phyloP scores from a whole-genome alignment of 306 rosid species.

The Morella rubra region DNA sequence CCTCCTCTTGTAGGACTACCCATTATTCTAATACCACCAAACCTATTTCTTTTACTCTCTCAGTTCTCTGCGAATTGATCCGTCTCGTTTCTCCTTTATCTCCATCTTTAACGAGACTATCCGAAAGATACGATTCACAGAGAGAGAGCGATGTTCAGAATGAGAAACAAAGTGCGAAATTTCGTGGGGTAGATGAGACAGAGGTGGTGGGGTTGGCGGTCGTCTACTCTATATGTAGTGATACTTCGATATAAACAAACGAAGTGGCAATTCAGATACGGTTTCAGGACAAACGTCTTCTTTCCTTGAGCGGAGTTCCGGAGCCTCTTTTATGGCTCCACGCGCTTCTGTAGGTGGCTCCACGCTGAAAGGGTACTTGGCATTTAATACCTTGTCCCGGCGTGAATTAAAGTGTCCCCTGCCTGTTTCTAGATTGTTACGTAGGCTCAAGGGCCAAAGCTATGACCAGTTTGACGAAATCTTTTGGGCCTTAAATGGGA shows the following conservation, averaged over 20 bases:
- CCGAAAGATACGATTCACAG: conserved; percentile 7
- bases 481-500: too few species aligned
- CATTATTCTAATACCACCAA: conserved; percentile 28
- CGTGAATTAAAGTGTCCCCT: not conserved
- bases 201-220: conserved; percentile 31
- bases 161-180: conserved; percentile 17
- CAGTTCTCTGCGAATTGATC: not conserved
- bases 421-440: not conserved
- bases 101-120: not conserved
- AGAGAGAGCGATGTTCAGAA: not conserved
- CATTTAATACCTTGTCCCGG: conserved; percentile 23
- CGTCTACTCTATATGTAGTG: conserved; percentile 32
- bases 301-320: conserved; percentile 15
- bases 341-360: conserved; percentile 38
- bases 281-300: conserved; percentile 44
- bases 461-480: too few species aligned
- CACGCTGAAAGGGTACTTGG: conserved; percentile 20
- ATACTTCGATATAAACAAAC: conserved; percentile 32
- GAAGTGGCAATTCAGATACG: not conserved
- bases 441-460: too few species aligned
- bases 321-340: conserved; percentile 21
- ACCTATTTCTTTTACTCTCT: not conserved
- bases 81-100: conserved; percentile 11
- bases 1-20: conserved; percentile 62
- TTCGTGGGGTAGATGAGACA: conserved; percentile 24